These are phyloP conservation scores for Glaciozyma martinii DNA, from an alignment of 768 basidiomycete genomes.

Conservation along the genomic window DNA sequence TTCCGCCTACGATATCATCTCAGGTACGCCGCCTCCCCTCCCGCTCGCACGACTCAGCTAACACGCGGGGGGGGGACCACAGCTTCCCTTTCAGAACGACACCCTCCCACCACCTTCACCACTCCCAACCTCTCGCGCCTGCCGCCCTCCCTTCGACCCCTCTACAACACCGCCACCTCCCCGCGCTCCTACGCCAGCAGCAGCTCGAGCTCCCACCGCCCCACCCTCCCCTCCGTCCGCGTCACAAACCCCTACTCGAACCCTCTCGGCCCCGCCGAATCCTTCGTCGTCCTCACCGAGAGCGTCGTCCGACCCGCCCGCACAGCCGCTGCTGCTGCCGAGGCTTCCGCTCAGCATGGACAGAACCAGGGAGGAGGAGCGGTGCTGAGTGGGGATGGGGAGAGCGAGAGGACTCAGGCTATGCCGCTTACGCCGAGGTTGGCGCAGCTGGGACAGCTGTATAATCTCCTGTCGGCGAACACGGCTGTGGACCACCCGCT, in stretches of 20 bases:
- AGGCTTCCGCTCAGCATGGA: slow-evolving; percentile 44
- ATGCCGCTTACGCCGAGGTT: slow-evolving; percentile 16
- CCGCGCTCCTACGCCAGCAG: slow-evolving; percentile 43
- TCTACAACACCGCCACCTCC: slow-evolving; percentile 31
- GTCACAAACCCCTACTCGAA: not conserved
- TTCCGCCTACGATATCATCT: slow-evolving; percentile 78
- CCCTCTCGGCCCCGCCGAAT: slow-evolving; percentile 38
- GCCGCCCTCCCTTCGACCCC: slow-evolving; percentile 10
- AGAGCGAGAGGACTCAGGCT: slow-evolving; percentile 60
- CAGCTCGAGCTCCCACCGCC: not conserved
- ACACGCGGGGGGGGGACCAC: not conserved
- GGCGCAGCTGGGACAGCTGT: slow-evolving; percentile 34
- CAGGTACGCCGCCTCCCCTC: slow-evolving; percentile 39
- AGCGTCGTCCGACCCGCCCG: slow-evolving; percentile 34
- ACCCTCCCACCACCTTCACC: slow-evolving; percentile 42
- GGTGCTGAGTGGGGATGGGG: no score
- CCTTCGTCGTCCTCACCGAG: slow-evolving; percentile 82
- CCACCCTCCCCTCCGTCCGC: not conserved
- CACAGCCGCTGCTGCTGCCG: slow-evolving; percentile 34
- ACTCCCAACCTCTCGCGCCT: slow-evolving; percentile 38
- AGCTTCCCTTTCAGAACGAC: slow-evolving; percentile 45
- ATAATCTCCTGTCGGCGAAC: slow-evolving; percentile 36
- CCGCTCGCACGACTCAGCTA: not conserved
- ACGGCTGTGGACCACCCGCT: slow-evolving; percentile 52
- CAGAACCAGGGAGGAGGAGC: slow-evolving; percentile 49